Percentiles rank a stretch among this genome's conserved stretches.
Conservation (phyloP, 1,284 basidiomycete species). For the Trichosporon sp. region DNA sequence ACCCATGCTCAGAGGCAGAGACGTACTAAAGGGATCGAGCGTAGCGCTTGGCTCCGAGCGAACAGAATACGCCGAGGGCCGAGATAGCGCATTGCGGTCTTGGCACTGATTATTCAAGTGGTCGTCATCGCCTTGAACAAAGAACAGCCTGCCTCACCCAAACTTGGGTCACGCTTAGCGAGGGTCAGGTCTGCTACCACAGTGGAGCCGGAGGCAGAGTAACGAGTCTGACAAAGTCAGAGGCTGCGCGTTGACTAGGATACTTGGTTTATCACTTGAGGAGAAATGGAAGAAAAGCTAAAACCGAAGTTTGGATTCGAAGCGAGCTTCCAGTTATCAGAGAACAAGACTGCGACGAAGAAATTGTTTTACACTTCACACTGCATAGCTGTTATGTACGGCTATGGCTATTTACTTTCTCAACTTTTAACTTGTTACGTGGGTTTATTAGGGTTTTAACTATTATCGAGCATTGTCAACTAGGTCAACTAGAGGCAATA, state of each 20-base stretch:
- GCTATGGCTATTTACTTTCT: slow-evolving; percentile 5
- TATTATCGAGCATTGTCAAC: not conserved
- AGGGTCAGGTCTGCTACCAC: too few relatives aligned
- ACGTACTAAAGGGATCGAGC: too few relatives aligned
- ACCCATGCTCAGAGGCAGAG: too few relatives aligned
- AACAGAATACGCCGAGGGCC: not conserved
- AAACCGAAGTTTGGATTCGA: not conserved
- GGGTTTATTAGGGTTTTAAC: not conserved
- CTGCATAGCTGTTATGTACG: not conserved
- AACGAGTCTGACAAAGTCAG: too few relatives aligned
- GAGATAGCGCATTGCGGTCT: not conserved
- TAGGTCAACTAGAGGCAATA: slow-evolving; percentile 4
- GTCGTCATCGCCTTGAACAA: too few relatives aligned
- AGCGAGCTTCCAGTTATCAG: not conserved
- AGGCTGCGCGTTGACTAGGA: too few relatives aligned
- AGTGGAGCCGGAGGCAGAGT: too few relatives aligned
- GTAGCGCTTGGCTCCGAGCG: too few relatives aligned
- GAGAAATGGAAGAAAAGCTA: too few relatives aligned
- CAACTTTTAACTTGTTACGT: slow-evolving; percentile 1
- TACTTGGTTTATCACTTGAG: too few relatives aligned
- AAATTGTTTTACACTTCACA: not conserved
- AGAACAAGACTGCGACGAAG: not conserved
- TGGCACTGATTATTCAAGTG: not conserved
- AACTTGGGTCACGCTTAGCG: too few relatives aligned
- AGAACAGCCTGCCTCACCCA: too few relatives aligned